Evolutionary conservation across 306 rosid species (phyloP).

Genomic region (Malus domestica): DNA sequence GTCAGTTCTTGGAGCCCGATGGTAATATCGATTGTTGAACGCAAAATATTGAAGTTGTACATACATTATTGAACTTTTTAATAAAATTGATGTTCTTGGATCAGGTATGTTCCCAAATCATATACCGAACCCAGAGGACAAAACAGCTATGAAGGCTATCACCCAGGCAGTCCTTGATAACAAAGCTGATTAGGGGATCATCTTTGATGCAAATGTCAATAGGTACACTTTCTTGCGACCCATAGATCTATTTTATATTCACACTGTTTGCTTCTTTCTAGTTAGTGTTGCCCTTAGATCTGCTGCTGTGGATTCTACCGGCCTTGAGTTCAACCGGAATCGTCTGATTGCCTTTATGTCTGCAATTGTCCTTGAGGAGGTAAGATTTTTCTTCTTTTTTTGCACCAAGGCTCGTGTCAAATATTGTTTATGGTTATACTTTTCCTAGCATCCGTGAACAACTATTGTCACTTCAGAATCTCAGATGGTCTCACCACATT

Average conservation of each 20-base stretch:
- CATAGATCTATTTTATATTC: background rate
- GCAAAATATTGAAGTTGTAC: too few relatives aligned
- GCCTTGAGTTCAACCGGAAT: conserved; percentile 82
- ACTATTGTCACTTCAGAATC: conserved; percentile 71
- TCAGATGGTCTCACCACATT: conserved; percentile 78
- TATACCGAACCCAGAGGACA: too few relatives aligned
- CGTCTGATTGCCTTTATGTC: conserved; percentile 93
- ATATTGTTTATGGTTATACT: background rate
- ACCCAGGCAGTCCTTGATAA: too few relatives aligned
- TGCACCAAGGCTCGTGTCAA: background rate
- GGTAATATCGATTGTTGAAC: too few relatives aligned
- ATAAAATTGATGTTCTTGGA: too few relatives aligned
- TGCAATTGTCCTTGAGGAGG: conserved; percentile 93
- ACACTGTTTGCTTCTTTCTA: conserved; percentile 5
- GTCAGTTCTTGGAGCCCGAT: too few relatives aligned
- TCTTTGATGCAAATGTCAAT: conserved; percentile 14
- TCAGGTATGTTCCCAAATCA: too few relatives aligned
- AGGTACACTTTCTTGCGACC: conserved; percentile 39
- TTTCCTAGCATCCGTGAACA: conserved; percentile 81
- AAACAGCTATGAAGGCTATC: too few relatives aligned
- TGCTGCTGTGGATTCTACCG: conserved; percentile 93
- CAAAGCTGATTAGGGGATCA: too few relatives aligned
- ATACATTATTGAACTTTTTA: too few relatives aligned
- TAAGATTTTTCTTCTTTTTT: conserved; percentile 21
- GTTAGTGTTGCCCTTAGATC: conserved; percentile 48